These are phyloP conservation scores for Lachnellula arida DNA, from an alignment of 2,329 filamentous ascomycete genomes.

Conservation along the genomic window DNA sequence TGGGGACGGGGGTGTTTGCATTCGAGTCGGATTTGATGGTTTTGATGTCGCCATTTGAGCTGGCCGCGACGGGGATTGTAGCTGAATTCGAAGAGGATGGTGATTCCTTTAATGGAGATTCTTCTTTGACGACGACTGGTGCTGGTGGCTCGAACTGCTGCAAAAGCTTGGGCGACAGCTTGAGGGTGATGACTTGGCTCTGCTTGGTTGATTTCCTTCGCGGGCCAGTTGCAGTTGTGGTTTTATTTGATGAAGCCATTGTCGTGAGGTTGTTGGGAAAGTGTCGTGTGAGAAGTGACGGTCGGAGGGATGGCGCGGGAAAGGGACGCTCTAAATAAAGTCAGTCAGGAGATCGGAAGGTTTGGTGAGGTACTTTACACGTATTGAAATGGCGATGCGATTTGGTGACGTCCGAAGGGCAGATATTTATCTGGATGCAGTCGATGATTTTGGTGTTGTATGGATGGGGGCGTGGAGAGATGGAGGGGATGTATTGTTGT, in stretches of 20 bases:
- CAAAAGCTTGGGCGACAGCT: constrained; percentile 46
- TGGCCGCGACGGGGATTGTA: constrained; percentile 34
- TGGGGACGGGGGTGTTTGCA: constrained; percentile 53
- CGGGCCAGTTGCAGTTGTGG: constrained; percentile 9
- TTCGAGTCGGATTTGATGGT: constrained; percentile 56
- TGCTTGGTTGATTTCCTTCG: constrained; percentile 30
- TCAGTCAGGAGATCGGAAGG: background rate
- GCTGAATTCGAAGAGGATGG: constrained; percentile 36
- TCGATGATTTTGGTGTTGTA: background rate
- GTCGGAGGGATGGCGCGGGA: background rate
- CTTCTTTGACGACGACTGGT: constrained; percentile 38
- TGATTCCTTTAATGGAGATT: constrained; percentile 32
- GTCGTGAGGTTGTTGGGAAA: constrained; percentile 3
- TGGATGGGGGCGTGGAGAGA: background rate
- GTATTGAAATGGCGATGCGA: background rate
- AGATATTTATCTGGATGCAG: background rate
- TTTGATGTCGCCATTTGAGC: constrained; percentile 49
- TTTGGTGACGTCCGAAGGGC: background rate
- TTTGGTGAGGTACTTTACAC: background rate
- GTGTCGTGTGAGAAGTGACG: background rate
- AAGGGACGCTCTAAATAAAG: background rate
- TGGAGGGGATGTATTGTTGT: background rate
- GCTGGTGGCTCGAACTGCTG: constrained; percentile 45
- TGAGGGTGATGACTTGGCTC: constrained; percentile 46
- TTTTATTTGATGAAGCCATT: constrained; percentile 27